These are phyloP conservation scores for Penicillium cataractarum DNA, from an alignment of 495 filamentous ascomycete genomes.

Conservation along the genomic window DNA sequence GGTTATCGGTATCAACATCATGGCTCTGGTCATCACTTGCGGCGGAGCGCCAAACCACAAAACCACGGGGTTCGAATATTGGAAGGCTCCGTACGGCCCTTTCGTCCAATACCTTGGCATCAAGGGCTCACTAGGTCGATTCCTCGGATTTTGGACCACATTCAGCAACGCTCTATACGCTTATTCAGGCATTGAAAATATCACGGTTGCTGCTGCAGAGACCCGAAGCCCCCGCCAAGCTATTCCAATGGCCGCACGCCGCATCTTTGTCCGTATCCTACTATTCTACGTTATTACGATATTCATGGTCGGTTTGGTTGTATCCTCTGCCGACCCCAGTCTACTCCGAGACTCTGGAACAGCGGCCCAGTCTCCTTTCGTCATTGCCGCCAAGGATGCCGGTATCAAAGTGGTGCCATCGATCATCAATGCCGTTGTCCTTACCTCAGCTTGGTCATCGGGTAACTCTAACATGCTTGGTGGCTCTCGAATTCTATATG, in stretches of 20 bases:
- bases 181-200: slow-evolving; percentile 57
- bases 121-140: slow-evolving; percentile 22
- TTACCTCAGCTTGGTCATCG: slow-evolving; percentile 50
- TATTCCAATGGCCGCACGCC: slow-evolving; percentile 44
- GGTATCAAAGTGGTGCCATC: slow-evolving; percentile 50
- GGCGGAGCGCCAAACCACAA: slow-evolving; percentile 25
- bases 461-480: slow-evolving; percentile 52
- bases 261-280: slow-evolving; percentile 45
- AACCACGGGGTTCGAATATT: slow-evolving; percentile 27
- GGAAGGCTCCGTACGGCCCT: slow-evolving; percentile 28
- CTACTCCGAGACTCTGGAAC: slow-evolving; percentile 46
- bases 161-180: slow-evolving; percentile 59
- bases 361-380: slow-evolving; percentile 53
- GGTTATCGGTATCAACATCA: slow-evolving; percentile 51
- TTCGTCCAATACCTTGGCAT: slow-evolving; percentile 28
- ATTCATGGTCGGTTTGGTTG: slow-evolving; percentile 47
- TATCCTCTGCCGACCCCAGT: slow-evolving; percentile 47
- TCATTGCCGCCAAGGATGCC: slow-evolving; percentile 50
- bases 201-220: slow-evolving; percentile 53
- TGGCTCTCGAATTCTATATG: slow-evolving; percentile 49
- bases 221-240: slow-evolving; percentile 38
- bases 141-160: slow-evolving; percentile 59
- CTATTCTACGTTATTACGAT: slow-evolving; percentile 48
- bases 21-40: slow-evolving; percentile 42
- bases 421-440: slow-evolving; percentile 52